Evolutionary conservation across 1,284 basidiomycete species (phyloP), one percentile per base, ranked within the genome.

Genomic region (Malassezia restricta): DNA sequence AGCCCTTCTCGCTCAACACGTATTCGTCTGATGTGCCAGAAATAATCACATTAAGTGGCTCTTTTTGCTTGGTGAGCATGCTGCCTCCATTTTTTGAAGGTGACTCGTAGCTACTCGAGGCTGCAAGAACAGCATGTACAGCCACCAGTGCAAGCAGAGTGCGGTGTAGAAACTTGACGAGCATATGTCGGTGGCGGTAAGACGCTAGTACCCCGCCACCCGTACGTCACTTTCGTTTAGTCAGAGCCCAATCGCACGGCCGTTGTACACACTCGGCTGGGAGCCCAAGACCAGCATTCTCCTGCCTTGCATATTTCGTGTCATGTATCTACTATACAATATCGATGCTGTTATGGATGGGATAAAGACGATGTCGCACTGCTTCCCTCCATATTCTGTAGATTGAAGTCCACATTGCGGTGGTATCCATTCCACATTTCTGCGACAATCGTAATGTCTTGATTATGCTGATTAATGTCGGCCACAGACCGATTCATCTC

Each of bases 401-500:
- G 52, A 47, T 71, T 71, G 57, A 71, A 71, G 2, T 61, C 67
- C 8, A 63, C 69, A 41, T 70, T 71, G 11, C 67, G 54, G 14
- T 63, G 66, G 53, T 71, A 71, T 56, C 63, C 64, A 56, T 68
- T 65, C 47, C 63, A 72, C 35, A 72, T 59, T 49, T 72, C 65
- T 1, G 60, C 57, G 8, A 65, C 68, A 37, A 71, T 64, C 8
- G 66, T 66, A 43, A 63, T 64, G 35, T 58, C 59, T 49, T 65
- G 61, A 32, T 72, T 72, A 46, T 66, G 65, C 27, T 61, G 61
- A 58, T 72, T 72, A 59, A 72, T 70, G 44, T 71, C 62, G n/a
- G 58, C 82, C 54, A 87, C 75, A 56, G 82, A 84, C 56, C 83
- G 81, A 66, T 87, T 86, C 49, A 89, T 77, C 66, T 89, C 86